Conservation (phyloP, 768 basidiomycete genomes). For the Tulasnella calospora region DNA sequence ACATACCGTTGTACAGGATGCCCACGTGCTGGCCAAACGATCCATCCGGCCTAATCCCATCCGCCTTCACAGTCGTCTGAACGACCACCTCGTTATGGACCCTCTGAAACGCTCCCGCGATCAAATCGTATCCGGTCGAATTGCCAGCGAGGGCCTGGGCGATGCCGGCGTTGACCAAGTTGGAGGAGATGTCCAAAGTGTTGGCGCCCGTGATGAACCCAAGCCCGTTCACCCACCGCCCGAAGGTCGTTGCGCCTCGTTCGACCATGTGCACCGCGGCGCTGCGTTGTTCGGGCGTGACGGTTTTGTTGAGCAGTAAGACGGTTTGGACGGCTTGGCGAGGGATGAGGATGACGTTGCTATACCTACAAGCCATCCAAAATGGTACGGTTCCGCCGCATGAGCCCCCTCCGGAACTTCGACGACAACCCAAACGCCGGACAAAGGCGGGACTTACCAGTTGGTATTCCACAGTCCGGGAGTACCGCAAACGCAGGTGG, state of each 20-base stretch:
- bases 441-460: neutral
- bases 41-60: constrained; percentile 55
- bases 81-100: constrained; percentile 54
- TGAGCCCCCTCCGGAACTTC: neutral
- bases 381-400: neutral
- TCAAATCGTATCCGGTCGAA: constrained; percentile 38
- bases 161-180: constrained; percentile 20
- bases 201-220: constrained; percentile 26
- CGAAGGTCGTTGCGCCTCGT: constrained; percentile 5
- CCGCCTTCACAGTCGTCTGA: constrained; percentile 45
- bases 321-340: constrained; percentile 24
- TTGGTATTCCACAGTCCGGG: constrained; percentile 22
- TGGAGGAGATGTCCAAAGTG: constrained; percentile 25
- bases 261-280: constrained; percentile 20
- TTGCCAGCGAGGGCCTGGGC: constrained; percentile 6
- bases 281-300: constrained; percentile 21
- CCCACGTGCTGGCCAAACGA: constrained; percentile 54
- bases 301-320: constrained; percentile 21
- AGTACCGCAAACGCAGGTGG: constrained; percentile 26
- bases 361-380: neutral
- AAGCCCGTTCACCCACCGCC: neutral
- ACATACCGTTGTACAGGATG: constrained; percentile 54
- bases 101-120: constrained; percentile 48
- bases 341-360: constrained; percentile 27
- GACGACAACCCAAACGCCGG: too few species aligned